Evolutionary conservation across 225 moss, liverwort and hornwort species (phyloP), one percentile per base, ranked within the genome.

Genomic region (Takakia lepidozioides): DNA sequence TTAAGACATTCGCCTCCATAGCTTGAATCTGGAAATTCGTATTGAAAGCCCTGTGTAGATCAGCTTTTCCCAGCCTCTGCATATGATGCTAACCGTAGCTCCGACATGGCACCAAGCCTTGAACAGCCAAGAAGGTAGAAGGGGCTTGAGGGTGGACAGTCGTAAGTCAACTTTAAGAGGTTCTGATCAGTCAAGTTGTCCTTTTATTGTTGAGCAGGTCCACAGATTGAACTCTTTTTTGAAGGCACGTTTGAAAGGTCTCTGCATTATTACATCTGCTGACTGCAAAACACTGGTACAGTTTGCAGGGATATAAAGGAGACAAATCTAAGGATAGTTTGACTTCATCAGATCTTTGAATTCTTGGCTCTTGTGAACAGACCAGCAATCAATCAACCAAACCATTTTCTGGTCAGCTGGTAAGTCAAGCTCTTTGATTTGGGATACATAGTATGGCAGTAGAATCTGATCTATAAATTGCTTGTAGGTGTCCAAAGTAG

Each of bases 171-270:
- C 1, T 32, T 32, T 1, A 32, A 11, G 32, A 32, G 7, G 7
- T 32, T 42, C 18, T 5, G 0, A 8, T 15, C 1, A 6, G 5
- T 42, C 41, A 15, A 42, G 1, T 42, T 42, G 41, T 10, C 16
- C 6, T 0, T 42, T 42, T 0, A 42, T 42, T 15, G 1, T 42
- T 15, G 41, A 15, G 5, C n/a, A 42, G 16, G 51, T 32, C 0
- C 11, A 32, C 3, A n/a, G 8, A n/a, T 51, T 29, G 15, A 51
- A 51, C 30, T 32, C 18, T 27, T 30, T 32, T 11, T 29, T 51
- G 28, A 51, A 29, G 2, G 18, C 51, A 51, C 30, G 51, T 32
- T 51, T 51, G 17, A 51, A 29, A 6, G 51, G 51, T 5, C 29
- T 10, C 25, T 51, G 28, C 3, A 51, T 1, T 13, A 51, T 29